Base-by-base conservation (phyloP, 441 rosid species). In the Pelargonium citronellum region DNA sequence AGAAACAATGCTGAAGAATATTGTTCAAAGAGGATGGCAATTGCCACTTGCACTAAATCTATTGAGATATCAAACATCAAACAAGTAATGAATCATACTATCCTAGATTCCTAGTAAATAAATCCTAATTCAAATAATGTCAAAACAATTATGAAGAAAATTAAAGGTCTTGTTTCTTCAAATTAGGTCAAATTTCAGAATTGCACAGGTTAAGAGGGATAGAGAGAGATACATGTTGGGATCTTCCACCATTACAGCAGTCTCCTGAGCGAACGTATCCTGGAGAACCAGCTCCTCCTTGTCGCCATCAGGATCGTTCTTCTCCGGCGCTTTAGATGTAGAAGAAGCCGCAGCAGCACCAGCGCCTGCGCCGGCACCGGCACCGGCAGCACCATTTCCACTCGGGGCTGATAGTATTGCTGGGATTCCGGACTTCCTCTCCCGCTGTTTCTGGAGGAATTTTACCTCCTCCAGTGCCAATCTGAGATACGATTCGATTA, bases 251-350 rank as follows among this genome's bases (percentile, higher is more conserved):
- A 91, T 81, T 74, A 93, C 96, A 24, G 96, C 98, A 57, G 97
- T 93, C 85, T 93, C 97, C 74, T 89, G 98, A 77, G 98, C 97
- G 67, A 91, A 91, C 27, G 98, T 92, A 72, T 92, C 98, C 64
- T 92, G 98, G 64, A 92, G 90, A 58, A 92, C 98, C 73, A 91
- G 86, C 67, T 93, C 98, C 43, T 93, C 98, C 81, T 92, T 90
- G 64, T 93, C 98, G 17, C 93, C 98, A 63, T 90, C 98, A 3
- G 79, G 89, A 17, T 91, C 97, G 44, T 64, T 70, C 78, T 87
- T 89, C 61, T 91, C 97, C 5, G 69, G 79, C 24, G 79, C 37
- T 80, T 86, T 91, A 64, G 73, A 6, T 2, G 53, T 47, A 9
- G 53, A 47, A 47, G 53, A 47, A 47, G 53, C 53, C 53, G 53